Conservation (phyloP, 345 rosid genomes). For the Eucalyptus polyanthemos region DNA sequence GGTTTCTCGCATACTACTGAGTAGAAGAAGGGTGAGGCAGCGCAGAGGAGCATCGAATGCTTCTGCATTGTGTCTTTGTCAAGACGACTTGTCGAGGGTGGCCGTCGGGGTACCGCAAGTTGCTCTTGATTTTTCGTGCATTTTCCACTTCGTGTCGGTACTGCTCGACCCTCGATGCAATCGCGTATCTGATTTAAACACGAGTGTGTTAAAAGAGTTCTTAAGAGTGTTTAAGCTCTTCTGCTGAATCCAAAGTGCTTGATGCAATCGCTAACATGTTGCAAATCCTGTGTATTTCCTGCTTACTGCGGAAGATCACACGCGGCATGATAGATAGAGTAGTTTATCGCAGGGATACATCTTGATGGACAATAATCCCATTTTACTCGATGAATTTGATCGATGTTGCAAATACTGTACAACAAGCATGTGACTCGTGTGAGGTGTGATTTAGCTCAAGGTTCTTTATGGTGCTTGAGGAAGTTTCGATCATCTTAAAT, state of each 20-base stretch:
- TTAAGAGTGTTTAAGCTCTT: background rate
- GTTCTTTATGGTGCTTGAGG: background rate
- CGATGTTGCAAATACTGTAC: background rate
- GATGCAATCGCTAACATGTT: background rate
- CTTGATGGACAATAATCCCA: background rate
- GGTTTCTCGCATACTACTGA: background rate
- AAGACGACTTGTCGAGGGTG: slow-evolving; percentile 78
- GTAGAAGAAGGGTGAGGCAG: slow-evolving; percentile 47
- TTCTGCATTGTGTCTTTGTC: slow-evolving; percentile 71
- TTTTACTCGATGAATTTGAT: background rate
- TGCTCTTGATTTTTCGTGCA: background rate
- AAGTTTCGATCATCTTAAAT: background rate
- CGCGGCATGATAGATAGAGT: background rate
- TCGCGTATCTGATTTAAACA: background rate
- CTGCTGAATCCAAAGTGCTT: background rate
- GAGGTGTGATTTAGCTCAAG: background rate
- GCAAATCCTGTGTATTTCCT: background rate
- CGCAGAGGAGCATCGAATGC: slow-evolving; percentile 51
- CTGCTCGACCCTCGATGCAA: background rate
- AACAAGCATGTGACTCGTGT: background rate
- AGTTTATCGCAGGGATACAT: background rate
- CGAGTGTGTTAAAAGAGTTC: background rate
- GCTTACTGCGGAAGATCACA: background rate
- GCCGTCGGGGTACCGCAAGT: slow-evolving; percentile 51
- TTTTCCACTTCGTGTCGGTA: background rate